phyloP scores from a whole-genome alignment of 1,139 yeast species.

The Saccharomyces pastorianus region DNA sequence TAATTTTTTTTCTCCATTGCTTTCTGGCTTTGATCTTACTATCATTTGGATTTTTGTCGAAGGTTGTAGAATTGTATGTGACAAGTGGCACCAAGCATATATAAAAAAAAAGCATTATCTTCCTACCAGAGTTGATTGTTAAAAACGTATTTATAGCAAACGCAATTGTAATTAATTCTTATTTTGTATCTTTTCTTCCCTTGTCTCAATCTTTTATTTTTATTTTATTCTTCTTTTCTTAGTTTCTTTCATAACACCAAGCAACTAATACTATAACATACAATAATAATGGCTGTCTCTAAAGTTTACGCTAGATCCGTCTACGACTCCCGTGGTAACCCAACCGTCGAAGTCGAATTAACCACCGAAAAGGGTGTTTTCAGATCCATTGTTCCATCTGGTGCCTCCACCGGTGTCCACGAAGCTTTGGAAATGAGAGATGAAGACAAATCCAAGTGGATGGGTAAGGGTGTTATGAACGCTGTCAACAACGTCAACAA shows the following conservation, averaged over 20 bases:
- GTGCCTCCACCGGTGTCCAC: constrained; percentile 92
- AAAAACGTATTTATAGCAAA: background rate
- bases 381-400: constrained; percentile 94
- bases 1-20: background rate
- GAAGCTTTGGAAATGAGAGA: constrained; percentile 96
- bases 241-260: constrained; percentile 11
- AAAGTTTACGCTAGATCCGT: constrained; percentile 85
- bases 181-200: background rate
- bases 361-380: constrained; percentile 78
- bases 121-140: background rate
- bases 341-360: constrained; percentile 92
- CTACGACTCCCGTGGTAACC: constrained; percentile 97
- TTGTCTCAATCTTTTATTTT: background rate
- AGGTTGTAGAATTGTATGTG: background rate
- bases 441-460: constrained; percentile 88
- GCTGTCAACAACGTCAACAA: constrained; percentile 90
- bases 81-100: background rate
- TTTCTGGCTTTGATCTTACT: background rate
- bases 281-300: constrained; percentile 41
- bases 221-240: background rate
- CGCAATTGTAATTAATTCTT: background rate
- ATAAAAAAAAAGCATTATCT: background rate
- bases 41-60: background rate
- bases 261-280: constrained; percentile 12
- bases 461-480: constrained; percentile 89